These are phyloP conservation scores for Aspergillus fijiensis DNA, from an alignment of 2,329 filamentous ascomycete genomes.

Conservation along the genomic window DNA sequence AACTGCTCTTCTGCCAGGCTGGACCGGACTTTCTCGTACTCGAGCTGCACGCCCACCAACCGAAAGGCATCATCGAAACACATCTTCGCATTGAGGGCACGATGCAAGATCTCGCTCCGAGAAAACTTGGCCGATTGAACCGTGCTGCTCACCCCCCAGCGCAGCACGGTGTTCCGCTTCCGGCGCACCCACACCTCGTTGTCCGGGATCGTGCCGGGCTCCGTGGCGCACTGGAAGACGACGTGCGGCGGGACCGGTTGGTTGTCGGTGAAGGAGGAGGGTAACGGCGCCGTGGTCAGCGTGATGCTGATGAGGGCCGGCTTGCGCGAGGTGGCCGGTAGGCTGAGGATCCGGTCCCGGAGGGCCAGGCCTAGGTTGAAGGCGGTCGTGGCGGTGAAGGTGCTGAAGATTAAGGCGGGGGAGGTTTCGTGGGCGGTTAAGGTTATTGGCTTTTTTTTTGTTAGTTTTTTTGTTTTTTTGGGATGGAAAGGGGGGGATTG, in stretches of 20 bases:
- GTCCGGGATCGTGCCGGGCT: slow-evolving; percentile 67
- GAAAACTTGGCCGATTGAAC: neutral
- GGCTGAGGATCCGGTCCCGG: slow-evolving; percentile 38
- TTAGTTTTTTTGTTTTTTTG: neutral
- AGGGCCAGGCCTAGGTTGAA: slow-evolving; percentile 41
- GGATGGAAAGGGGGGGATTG: neutral
- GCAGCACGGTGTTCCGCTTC: slow-evolving; percentile 69
- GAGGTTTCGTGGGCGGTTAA: slow-evolving; percentile 34
- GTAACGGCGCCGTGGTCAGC: slow-evolving; percentile 24
- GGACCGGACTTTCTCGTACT: neutral
- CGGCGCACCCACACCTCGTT: slow-evolving; percentile 69
- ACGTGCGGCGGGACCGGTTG: slow-evolving; percentile 55
- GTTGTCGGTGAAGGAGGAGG: slow-evolving; percentile 65
- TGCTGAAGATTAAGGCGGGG: slow-evolving; percentile 30
- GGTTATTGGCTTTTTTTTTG: slow-evolving; percentile 21
- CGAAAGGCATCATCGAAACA: neutral
- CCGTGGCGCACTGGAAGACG: slow-evolving; percentile 69
- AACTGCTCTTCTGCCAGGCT: neutral
- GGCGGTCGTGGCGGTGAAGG: slow-evolving; percentile 42
- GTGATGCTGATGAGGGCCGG: slow-evolving; percentile 45
- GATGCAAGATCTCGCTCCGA: neutral
- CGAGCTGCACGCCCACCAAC: neutral
- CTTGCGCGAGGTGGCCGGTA: slow-evolving; percentile 33
- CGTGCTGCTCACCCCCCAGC: slow-evolving; percentile 63
- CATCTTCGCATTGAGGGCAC: neutral